Evolutionary conservation across 768 basidiomycete genomes (phyloP).

Genomic region (Mycena indigotica): DNA sequence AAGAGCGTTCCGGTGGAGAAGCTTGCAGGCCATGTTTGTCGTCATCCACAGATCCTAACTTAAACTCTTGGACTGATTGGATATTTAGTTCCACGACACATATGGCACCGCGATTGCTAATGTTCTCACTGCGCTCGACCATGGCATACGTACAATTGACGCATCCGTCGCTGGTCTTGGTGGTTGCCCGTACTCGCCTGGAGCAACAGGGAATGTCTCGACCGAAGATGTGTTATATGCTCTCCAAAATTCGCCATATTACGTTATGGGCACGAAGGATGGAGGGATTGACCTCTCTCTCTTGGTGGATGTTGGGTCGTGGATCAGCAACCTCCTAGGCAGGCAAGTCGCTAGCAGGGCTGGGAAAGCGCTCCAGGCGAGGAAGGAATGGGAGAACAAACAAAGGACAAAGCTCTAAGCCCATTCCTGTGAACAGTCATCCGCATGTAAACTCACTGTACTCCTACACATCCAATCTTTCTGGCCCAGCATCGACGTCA

Average conservation of each 20-base stretch:
- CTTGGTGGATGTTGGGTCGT: constrained; percentile 76
- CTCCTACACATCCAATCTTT: too few relatives aligned
- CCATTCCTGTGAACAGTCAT: too few relatives aligned
- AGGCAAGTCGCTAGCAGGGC: constrained; percentile 75
- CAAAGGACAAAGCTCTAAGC: constrained; percentile 30
- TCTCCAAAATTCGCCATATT: constrained; percentile 63
- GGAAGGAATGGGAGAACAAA: constrained; percentile 37
- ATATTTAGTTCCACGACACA: constrained; percentile 76
- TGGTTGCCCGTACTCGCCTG: constrained; percentile 95
- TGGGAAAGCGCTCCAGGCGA: constrained; percentile 69
- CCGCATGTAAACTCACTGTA: too few relatives aligned
- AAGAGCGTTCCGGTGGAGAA: constrained; percentile 59
- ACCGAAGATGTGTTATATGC: constrained; percentile 93
- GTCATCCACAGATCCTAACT: too few relatives aligned
- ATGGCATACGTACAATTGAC: constrained; percentile 82
- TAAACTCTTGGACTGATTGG: not conserved
- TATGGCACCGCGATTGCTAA: constrained; percentile 84
- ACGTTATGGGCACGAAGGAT: constrained; percentile 45
- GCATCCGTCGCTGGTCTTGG: constrained; percentile 87
- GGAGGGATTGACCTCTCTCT: constrained; percentile 60
- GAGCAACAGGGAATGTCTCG: constrained; percentile 92
- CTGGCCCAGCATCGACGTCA: too few relatives aligned
- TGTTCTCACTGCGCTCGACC: constrained; percentile 65
- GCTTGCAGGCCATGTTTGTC: constrained; percentile 60
- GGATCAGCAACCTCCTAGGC: constrained; percentile 74